Evolutionary conservation across 306 rosid genomes (phyloP), one percentile per base, ranked within the genome.

Genomic region (Nissolia schottii): DNA sequence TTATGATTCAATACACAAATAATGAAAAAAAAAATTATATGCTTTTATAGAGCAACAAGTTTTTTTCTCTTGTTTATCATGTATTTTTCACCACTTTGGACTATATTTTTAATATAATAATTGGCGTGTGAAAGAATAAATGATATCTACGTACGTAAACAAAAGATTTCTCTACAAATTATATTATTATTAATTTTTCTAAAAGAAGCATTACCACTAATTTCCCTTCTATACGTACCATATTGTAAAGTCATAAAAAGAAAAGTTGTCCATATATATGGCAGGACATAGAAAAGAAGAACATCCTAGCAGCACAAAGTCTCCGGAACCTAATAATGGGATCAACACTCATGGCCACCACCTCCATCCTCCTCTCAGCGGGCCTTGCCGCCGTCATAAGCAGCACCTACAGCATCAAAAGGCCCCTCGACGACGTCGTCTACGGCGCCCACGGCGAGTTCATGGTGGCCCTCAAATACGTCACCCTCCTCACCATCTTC

Each of bases 201-300:
- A n/a, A n/a, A n/a, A n/a, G n/a, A n/a, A n/a, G n/a, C n/a, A n/a
- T n/a, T n/a, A n/a, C n/a, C n/a, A n/a, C n/a, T n/a, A 9, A 59
- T 60, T 14, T 60, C 16, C 8, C 12, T 27, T 4, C 1, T 20
- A 38, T 74, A 32, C 8, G 13, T 6, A 56, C n/a, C 18, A 23
- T 24, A 19, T 24, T 4, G 46, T 6, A 54, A 54, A 37, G 7
- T 24, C 27, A 0, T 27, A 57, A 13, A 41, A 57, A 58, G 10
- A 16, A 27, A 7, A 28, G 7, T 3, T 60, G 11, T 28, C n/a
- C 23, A 67, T n/a, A n/a, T n/a, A n/a, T n/a, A n/a, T 67, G 53
- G 12, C 84, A 93, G 98, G 98, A 93, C 55, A 93, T 88, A 46
- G 97, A 93, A 14, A 93, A 93, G 90, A 93, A 90, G 78, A 90